Conservation (phyloP, 768 basidiomycete species). For the Mycena filopes region DNA sequence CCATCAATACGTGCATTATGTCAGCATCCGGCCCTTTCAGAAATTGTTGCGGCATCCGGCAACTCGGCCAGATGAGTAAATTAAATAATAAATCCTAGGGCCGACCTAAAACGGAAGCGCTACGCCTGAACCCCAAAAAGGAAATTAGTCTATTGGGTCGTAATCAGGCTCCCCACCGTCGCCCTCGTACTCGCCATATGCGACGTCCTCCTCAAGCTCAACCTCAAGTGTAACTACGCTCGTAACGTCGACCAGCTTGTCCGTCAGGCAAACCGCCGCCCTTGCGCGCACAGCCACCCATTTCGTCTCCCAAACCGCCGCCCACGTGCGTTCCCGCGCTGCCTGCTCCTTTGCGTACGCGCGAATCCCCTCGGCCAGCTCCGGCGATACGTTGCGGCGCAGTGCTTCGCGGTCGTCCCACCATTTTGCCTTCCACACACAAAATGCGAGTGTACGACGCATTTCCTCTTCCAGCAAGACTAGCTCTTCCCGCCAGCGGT, state of each 20-base stretch:
- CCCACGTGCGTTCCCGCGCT: background rate
- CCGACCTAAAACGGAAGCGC: too few relatives aligned
- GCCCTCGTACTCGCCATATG: constrained; percentile 1
- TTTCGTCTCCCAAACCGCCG: background rate
- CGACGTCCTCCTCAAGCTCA: background rate
- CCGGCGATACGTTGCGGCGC: background rate
- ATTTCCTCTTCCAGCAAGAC: background rate
- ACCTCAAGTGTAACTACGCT: background rate
- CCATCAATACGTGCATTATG: too few relatives aligned
- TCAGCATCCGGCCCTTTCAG: too few relatives aligned
- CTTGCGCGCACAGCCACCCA: too few relatives aligned
- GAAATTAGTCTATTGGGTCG: background rate
- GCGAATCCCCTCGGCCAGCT: background rate
- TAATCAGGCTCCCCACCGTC: background rate
- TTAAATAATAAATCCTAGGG: too few relatives aligned
- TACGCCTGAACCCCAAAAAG: background rate
- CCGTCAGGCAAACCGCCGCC: background rate
- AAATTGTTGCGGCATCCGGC: too few relatives aligned
- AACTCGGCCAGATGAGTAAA: too few relatives aligned
- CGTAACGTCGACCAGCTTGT: background rate
- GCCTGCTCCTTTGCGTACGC: background rate
- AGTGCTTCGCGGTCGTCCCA: too few relatives aligned
- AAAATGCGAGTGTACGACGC: background rate
- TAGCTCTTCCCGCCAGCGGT: background rate
- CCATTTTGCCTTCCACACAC: too few relatives aligned